Evolutionary conservation across 1,139 yeast genomes (phyloP), one percentile per base, ranked within the genome.

Genomic region (Nematodospora anomalae): DNA sequence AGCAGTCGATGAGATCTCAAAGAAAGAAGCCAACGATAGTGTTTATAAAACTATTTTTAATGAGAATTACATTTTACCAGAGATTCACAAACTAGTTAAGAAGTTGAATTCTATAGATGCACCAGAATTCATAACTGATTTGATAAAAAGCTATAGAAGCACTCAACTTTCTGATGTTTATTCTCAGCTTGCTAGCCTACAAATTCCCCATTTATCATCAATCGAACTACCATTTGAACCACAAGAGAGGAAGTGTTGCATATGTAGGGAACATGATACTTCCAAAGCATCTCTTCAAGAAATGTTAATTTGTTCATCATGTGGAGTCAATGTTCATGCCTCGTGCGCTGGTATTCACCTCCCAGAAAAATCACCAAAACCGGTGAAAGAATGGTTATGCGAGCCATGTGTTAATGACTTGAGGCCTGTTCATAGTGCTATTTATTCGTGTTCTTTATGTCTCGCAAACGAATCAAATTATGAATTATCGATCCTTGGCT

Each of bases 371-470:
- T 41, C 45, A 3, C 34, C 48, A 3, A 52, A 47, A 23, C 67
- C 68, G 0, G 46, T 58, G 1, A 62, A 58, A 30, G 74, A 68
- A 35, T 90, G 97, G 97, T 59, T 74, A 23, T 90, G 97, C 61
- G 96, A 88, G 50, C 72, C 82, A 2, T 90, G 97, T 53, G 64
- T 79, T 3, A 89, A 89, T 51, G 83, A 81, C 37, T 55, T 79
- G 36, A 73, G 76, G 41, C 92, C 94, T 0, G 51, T 71, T 6
- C 66, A 71, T 23, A 74, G 82, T 10, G 73, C 83, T 0, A 64
- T 70, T 12, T 84, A 86, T 52, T 58, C 73, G 2, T 90, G 97
- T 55, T 64, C 69, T 10, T 53, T 89, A 21, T 90, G 97, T 56
- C 71, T 77, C 27, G 72, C 78, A 0, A 62, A 73, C 33, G 81